Percentiles rank a stretch among this genome's conserved stretches.
These are phyloP conservation scores for Yarrowia osloensis DNA, from an alignment of 805 yeast genomes.

Conservation along the genomic window DNA sequence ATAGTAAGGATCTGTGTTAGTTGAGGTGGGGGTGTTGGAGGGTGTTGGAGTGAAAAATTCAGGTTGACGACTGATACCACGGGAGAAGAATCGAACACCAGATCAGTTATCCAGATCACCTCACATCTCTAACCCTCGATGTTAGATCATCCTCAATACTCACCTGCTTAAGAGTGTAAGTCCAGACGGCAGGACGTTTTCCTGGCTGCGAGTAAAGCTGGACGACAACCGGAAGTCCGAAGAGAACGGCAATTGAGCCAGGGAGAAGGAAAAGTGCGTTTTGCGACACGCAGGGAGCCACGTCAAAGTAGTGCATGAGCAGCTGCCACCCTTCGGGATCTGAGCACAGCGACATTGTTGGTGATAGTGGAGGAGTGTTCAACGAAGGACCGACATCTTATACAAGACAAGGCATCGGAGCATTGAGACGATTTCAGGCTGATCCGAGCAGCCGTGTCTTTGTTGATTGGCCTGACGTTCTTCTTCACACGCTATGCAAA, in stretches of 20 bases:
- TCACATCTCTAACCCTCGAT: no score
- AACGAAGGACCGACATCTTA: no score
- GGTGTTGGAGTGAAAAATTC: no score
- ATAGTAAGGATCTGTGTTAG: background rate
- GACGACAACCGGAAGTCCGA: background rate
- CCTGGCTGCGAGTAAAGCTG: background rate
- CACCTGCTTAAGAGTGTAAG: background rate
- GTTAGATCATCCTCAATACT: background rate
- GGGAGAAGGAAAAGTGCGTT: background rate
- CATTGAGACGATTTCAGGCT: no score
- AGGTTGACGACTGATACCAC: no score
- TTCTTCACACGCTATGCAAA: no score
- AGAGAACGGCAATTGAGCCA: background rate
- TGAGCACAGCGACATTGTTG: background rate
- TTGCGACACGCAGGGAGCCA: background rate
- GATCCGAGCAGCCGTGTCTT: no score
- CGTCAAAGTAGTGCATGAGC: background rate
- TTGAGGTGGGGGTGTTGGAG: no score
- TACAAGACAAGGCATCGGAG: no score
- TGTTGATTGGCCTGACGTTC: no score
- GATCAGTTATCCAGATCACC: no score
- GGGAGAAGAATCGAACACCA: no score
- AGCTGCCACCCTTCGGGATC: background rate
- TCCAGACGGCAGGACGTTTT: background rate
- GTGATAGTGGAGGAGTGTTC: background rate